Evolutionary conservation across 495 filamentous ascomycete genomes (phyloP), one percentile per base, ranked within the genome.

Genomic region (Neurospora sp.): DNA sequence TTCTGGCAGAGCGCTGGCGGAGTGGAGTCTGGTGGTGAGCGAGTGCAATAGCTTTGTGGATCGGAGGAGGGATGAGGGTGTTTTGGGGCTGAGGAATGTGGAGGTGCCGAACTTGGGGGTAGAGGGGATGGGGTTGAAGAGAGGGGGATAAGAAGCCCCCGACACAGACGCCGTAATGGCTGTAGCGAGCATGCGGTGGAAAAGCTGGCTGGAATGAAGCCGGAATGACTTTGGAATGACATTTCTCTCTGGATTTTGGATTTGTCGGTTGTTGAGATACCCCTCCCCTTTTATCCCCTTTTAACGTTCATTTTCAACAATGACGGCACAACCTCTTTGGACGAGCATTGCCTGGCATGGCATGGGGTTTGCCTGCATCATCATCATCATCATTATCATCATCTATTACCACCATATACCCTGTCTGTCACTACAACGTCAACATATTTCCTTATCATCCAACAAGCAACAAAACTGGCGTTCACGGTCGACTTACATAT

Each of bases 41-140:
- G 96, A 99, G 80, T 94, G 91, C 82, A 94, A 98, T 79, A 93
- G 90, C 77, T 99, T 99, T 81, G 92, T 95, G 68, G 93, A 97
- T 39, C 87, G 95, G 38, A 87, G 96, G 72, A 91, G 90, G 74
- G 90, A 89, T 46, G 96, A 99, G 81, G 96, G 96, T 68, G 91
- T 97, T 16, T 89, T 93, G 10, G 83, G 82, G 8, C 86, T 95
- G 76, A 87, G 84, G 69, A 85, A 90, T 74, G 92, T 99, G 61
- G 96, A 99, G 81, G 95, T 94, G 37, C 96, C 96, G 31, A 90
- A 87, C 40, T 86, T 99, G 69, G 90, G 91, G 6, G 93, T 98
- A 40, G 96, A 99, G 72, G 90, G 89, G 53, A 92, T 97, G 76
- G 87, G 93, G 71, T 90, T 87, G 69, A 79, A 88, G 40, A 73